A percentile compares a stretch with the other conserved stretches of the same genome.
Evolutionary conservation across 2,329 filamentous ascomycete species (phyloP).

Genomic region (Lachnellula hyalina): DNA sequence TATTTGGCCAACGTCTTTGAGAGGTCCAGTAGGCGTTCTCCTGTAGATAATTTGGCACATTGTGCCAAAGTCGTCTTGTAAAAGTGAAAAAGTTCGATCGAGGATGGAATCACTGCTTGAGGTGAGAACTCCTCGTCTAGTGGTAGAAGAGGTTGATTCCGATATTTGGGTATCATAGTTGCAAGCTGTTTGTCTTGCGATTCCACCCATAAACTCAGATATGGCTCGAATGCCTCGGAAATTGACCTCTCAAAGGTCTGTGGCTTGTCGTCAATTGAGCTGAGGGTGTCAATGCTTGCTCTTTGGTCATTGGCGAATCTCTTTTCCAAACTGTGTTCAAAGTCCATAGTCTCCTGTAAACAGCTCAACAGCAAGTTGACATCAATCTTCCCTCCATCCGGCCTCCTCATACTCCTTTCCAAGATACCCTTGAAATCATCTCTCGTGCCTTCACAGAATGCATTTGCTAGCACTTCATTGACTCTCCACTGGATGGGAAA

Average conservation of each 20-base stretch:
- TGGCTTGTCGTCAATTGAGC: slow-evolving; percentile 68
- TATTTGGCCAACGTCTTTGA: slow-evolving; percentile 86
- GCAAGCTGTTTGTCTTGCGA: slow-evolving; percentile 88
- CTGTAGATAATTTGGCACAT: slow-evolving; percentile 92
- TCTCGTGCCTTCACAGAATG: slow-evolving; percentile 91
- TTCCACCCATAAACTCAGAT: slow-evolving; percentile 94
- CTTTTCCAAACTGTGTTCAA: slow-evolving; percentile 85
- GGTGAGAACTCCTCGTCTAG: slow-evolving; percentile 88
- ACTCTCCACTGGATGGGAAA: slow-evolving; percentile 88
- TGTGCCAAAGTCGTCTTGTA: slow-evolving; percentile 90
- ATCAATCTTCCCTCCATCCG: slow-evolving; percentile 74
- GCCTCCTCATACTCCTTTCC: slow-evolving; percentile 75
- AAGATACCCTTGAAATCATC: slow-evolving; percentile 95
- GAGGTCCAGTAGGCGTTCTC: slow-evolving; percentile 78
- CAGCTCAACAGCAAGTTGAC: slow-evolving; percentile 86
- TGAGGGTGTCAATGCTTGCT: slow-evolving; percentile 84
- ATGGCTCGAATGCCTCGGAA: slow-evolving; percentile 94
- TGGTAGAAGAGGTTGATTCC: slow-evolving; percentile 71
- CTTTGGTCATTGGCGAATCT: slow-evolving; percentile 70
- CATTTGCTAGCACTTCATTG: slow-evolving; percentile 80
- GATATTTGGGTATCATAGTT: slow-evolving; percentile 80
- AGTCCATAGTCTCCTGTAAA: slow-evolving; percentile 92
- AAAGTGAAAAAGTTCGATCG: slow-evolving; percentile 95
- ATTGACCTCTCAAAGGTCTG: slow-evolving; percentile 85
- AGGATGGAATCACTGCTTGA: slow-evolving; percentile 85